These are phyloP conservation scores for Lachnum nothofagi DNA, from an alignment of 2,329 filamentous ascomycete genomes.

Conservation along the genomic window DNA sequence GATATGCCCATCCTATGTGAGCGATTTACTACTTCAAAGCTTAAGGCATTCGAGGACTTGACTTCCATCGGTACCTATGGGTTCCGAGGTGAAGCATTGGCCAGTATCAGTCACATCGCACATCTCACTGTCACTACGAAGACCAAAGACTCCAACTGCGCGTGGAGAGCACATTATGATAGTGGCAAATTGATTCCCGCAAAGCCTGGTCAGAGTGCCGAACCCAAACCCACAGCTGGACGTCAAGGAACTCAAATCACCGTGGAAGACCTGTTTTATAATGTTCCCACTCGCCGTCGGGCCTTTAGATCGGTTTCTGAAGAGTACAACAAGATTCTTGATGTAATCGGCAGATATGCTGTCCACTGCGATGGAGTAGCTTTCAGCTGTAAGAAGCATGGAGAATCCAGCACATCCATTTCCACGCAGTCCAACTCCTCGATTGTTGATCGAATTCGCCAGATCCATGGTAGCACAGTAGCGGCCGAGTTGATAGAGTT, in stretches of 20 bases:
- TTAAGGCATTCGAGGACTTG: conserved; percentile 89
- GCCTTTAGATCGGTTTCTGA: conserved; percentile 90
- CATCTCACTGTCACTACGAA: conserved; percentile 93
- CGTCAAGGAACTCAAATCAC: conserved; percentile 89
- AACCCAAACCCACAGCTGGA: conserved; percentile 83
- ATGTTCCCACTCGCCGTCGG: conserved; percentile 77
- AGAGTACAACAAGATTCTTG: conserved; percentile 96
- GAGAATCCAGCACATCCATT: conserved; percentile 77
- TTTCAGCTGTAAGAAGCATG: conserved; percentile 95
- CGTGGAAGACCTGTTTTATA: conserved; percentile 96
- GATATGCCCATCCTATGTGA: conserved; percentile 90
- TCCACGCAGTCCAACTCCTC: conserved; percentile 70
- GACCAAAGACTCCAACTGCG: conserved; percentile 79
- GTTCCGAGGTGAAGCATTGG: conserved; percentile 93
- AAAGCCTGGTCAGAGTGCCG: conserved; percentile 80
- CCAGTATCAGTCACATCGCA: conserved; percentile 97
- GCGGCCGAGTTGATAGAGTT: conserved; percentile 85
- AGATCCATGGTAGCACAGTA: conserved; percentile 77
- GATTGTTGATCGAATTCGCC: conserved; percentile 77
- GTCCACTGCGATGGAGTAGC: conserved; percentile 87
- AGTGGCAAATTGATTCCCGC: conserved; percentile 74
- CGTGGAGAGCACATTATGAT: conserved; percentile 84
- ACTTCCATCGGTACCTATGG: conserved; percentile 89
- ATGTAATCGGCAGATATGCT: conserved; percentile 88
- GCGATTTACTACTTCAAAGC: conserved; percentile 92